Conservation (phyloP, 768 basidiomycete genomes). For the Mycena maculata region DNA sequence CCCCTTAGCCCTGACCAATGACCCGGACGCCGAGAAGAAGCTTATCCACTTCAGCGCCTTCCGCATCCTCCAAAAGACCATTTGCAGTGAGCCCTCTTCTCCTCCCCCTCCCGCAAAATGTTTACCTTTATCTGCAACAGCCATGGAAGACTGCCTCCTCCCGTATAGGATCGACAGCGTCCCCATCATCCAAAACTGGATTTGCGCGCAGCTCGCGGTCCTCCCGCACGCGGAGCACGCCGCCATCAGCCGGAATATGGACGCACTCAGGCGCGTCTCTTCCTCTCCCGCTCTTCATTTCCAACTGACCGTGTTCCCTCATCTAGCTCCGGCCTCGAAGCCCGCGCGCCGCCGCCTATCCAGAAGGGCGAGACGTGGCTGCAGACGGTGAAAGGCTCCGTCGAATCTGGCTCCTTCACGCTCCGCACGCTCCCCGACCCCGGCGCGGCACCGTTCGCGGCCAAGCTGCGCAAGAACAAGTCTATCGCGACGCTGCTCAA, state of each 20-base stretch:
- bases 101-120: neutral
- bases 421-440: conserved; percentile 21
- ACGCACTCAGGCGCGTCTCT: conserved; percentile 6
- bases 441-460: neutral
- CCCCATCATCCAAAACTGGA: conserved; percentile 53
- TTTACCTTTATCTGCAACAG: conserved; percentile 40
- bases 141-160: conserved; percentile 59
- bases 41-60: conserved; percentile 55
- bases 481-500: conserved; percentile 28
- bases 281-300: neutral
- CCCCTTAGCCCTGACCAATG: conserved; percentile 22
- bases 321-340: conserved; percentile 19
- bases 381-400: conserved; percentile 18
- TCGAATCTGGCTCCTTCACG: conserved; percentile 11
- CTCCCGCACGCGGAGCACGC: conserved; percentile 26
- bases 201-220: conserved; percentile 42
- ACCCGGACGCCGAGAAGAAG: conserved; percentile 26
- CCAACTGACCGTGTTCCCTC: conserved; percentile 5
- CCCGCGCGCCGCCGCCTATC: conserved; percentile 22
- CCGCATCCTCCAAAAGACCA: conserved; percentile 52
- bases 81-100: conserved; percentile 46
- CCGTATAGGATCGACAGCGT: conserved; percentile 53
- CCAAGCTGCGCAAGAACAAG: conserved; percentile 26
- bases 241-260: conserved; percentile 40
- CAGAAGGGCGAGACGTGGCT: conserved; percentile 31